Percentiles rank a stretch among this genome's conserved stretches.
These are phyloP conservation scores for Astragalus membranaceus DNA, from an alignment of 306 rosid genomes.

Conservation along the genomic window DNA sequence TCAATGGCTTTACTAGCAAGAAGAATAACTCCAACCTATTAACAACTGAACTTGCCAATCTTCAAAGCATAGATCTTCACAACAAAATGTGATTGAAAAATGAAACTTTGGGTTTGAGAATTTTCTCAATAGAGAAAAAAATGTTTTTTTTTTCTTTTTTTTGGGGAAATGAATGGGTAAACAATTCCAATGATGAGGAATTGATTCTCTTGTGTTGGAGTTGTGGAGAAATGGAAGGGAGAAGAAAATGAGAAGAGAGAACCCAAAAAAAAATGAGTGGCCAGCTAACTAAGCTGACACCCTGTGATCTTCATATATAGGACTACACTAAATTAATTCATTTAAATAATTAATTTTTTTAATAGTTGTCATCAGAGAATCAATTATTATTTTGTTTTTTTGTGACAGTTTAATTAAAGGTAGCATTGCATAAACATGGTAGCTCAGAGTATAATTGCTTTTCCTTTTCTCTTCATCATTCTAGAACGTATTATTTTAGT, in stretches of 20 bases:
- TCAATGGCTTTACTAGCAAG: slow-evolving; percentile 26
- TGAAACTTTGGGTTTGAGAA: slow-evolving; percentile 7
- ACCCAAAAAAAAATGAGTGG: slow-evolving; percentile 51
- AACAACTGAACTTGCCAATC: slow-evolving; percentile 7
- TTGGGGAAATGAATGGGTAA: slow-evolving; percentile 19
- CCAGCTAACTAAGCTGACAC: slow-evolving; percentile 60
- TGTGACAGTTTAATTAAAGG: not conserved
- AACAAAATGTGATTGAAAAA: slow-evolving; percentile 29
- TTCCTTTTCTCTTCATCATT: not conserved
- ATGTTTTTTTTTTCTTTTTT: not conserved
- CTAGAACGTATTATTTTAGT: not conserved
- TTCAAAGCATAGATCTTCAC: slow-evolving; percentile 47
- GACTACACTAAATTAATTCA: slow-evolving; percentile 17
- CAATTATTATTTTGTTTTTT: slow-evolving; percentile 27
- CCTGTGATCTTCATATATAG: slow-evolving; percentile 51
- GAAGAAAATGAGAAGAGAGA: slow-evolving; percentile 18
- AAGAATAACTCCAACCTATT: slow-evolving; percentile 31
- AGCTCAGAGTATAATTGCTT: not conserved
- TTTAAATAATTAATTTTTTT: not conserved
- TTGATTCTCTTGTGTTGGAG: slow-evolving; percentile 16
- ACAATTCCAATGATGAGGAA: slow-evolving; percentile 25
- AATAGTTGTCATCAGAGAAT: slow-evolving; percentile 30
- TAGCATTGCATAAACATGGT: not conserved
- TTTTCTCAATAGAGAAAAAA: not conserved
- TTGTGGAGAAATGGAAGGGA: slow-evolving; percentile 39